Evolutionary conservation across 306 rosid genomes (phyloP), one percentile per base, ranked within the genome.

Genomic region (Pterocarpus santalinus): DNA sequence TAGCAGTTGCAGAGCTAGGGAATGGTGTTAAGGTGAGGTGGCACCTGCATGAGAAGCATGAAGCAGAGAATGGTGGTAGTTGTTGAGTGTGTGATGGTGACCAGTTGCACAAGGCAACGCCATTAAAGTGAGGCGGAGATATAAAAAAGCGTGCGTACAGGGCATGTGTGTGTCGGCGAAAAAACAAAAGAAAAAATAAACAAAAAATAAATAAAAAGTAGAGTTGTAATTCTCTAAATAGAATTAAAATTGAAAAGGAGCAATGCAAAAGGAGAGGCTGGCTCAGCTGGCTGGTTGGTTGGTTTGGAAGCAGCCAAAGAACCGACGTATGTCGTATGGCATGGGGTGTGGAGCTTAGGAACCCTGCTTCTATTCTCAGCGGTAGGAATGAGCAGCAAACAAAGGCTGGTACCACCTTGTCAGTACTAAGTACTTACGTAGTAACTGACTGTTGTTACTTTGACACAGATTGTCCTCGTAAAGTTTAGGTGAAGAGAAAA

Each of bases 41-140:
- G 80, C 28, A 22, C 28, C 28, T 22, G 28, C 28, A n/a, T 81
- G 75, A 77, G 74, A 65, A 85, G 80, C 88, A 83, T 47, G 35
- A 53, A 13, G 60, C n/a, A 13, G 57, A n/a, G 30, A 28, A n/a
- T 61, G 65, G 55, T 63, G 46, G 34, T 10, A 22, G 28, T 22
- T 22, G 28, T 22, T 22, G 70, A 81, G 14, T 36, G 13, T 60
- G 69, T 85, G 97, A 90, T 92, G 80, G 88, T 53, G 83, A 84
- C 69, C 53, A 52, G 85, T 75, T 78, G 85, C 32, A 56, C 72
- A 84, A 85, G 86, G 82, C 85, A 90, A 81, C 60, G 92, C 88
- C 94, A 90, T 89, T 89, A 87, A 89, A 84, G 89, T 86, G 86
- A 82, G 73, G 69, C 2, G 53, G 89, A 88, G 91, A 90, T 87